Base-by-base conservation (phyloP, 192 early-diverging fungal species). In the Radiomyces spectabilis region DNA sequence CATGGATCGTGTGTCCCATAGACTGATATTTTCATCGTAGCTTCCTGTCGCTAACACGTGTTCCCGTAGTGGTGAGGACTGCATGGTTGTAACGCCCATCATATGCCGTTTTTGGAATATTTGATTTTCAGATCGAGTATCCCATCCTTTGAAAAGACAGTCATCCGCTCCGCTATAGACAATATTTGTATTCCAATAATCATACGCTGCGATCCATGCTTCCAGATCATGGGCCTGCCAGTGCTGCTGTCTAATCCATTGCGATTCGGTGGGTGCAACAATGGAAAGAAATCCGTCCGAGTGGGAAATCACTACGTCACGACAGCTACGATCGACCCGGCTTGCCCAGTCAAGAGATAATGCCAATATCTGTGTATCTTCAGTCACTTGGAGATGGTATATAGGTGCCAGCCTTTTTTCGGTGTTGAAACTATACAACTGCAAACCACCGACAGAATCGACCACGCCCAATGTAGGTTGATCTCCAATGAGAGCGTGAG, bases 1-100 rank as follows among this genome's bases (percentile, higher is more conserved):
- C 86, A 95, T 91, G 6, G 63, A 76, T 8, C 95, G 80, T 4
- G 79, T 88, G 61, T 98, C 95, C 95, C 95, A 98, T 34, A 95
- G 75, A 47, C 86, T 58, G 34, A 97, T 71, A 18, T 78, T 73
- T 38, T 95, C 93, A 64, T 98, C 93, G 53, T 98, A 98, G 59
- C 92, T 88, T 54, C 94, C 95, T 0, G 91, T 95, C 1, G 86
- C 90, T 31, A 98, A 59, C 21, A 87, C 66, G 61, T 92, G 71
- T 53, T 91, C 83, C 16, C 75, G 50, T 55, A 85, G 84, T 25
- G 89, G 89, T 56, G 85, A 83, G 1, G 85, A 86, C 52, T 96
- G 90, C 29, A 98, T 93, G 38, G 83, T 86, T 46, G 87, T 91
- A 0, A 98, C 93, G 6, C 95, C 95, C 43, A 91, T 88, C n/a